phyloP scores from a whole-genome alignment of 2,329 filamentous ascomycete species.

The Colletotrichum scovillei region DNA sequence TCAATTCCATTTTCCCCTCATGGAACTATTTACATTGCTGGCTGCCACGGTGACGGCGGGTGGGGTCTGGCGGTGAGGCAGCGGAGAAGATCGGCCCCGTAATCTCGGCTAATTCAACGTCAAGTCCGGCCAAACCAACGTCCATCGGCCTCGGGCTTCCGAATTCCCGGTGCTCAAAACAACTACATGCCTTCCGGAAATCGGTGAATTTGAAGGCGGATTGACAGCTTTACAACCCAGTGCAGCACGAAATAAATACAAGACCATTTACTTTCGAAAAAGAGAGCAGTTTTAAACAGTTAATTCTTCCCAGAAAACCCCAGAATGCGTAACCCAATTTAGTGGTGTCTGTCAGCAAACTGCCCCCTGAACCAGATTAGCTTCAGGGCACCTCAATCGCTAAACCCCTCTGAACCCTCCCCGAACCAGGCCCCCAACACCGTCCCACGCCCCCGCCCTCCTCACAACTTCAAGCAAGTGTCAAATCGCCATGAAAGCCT shows the following conservation, averaged over 20 bases:
- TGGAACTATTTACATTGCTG: not conserved
- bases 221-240: no score
- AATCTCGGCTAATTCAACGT: not conserved
- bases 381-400: not conserved
- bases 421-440: no score
- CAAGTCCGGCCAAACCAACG: not conserved
- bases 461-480: not conserved
- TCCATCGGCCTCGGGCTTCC: not conserved
- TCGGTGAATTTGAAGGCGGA: not conserved
- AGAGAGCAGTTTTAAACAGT: not conserved
- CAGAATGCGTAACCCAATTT: not conserved
- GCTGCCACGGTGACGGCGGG: not conserved
- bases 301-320: not conserved
- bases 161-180: not conserved
- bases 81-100: conserved; percentile 3
- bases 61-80: not conserved
- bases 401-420: no score
- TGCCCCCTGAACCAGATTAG: not conserved
- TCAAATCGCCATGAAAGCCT: not conserved
- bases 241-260: not conserved
- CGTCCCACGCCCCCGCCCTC: no score
- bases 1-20: not conserved
- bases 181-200: not conserved
- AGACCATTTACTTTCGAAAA: not conserved
- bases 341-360: not conserved